Evolutionary conservation across 1,284 basidiomycete genomes (phyloP).

Genomic region (Lentinula novae-zelandiae): DNA sequence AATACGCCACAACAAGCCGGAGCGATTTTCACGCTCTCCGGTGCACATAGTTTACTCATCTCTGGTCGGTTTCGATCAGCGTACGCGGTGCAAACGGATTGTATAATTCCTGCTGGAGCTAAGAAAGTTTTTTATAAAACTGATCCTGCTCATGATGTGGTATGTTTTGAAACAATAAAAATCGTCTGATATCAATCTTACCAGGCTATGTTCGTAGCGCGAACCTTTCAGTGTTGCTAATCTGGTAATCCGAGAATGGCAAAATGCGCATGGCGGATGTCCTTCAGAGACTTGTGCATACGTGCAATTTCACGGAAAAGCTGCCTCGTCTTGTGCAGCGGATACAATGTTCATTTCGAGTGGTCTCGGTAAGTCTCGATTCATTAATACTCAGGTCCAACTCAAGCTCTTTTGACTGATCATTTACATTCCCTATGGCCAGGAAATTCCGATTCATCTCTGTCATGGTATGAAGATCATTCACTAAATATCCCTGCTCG

Average conservation of each 20-base stretch:
- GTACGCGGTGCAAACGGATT: constrained; percentile 23
- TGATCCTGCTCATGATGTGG: constrained; percentile 40
- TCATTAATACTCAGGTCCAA: not conserved
- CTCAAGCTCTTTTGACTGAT: not conserved
- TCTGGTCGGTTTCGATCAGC: constrained; percentile 34
- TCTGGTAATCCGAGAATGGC: constrained; percentile 33
- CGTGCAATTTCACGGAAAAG: constrained; percentile 44
- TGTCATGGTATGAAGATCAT: constrained; percentile 21
- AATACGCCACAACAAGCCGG: constrained; percentile 35
- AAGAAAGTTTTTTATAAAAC: constrained; percentile 32
- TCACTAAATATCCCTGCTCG: not conserved
- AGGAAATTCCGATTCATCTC: constrained; percentile 17
- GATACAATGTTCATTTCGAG: constrained; percentile 40
- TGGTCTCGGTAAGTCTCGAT: constrained; percentile 32
- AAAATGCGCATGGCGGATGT: constrained; percentile 32
- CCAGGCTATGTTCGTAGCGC: constrained; percentile 14
- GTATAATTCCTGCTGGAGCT: constrained; percentile 17
- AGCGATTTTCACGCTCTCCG: constrained; percentile 30
- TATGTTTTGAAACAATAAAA: constrained; percentile 15
- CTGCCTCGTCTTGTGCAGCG: constrained; percentile 26
- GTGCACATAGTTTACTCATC: constrained; percentile 35
- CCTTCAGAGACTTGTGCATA: constrained; percentile 34
- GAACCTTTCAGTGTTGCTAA: constrained; percentile 35
- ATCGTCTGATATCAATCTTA: not conserved
- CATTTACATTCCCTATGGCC: not conserved